phyloP scores from a whole-genome alignment of 768 basidiomycete genomes.

The Mycena capillaripes region DNA sequence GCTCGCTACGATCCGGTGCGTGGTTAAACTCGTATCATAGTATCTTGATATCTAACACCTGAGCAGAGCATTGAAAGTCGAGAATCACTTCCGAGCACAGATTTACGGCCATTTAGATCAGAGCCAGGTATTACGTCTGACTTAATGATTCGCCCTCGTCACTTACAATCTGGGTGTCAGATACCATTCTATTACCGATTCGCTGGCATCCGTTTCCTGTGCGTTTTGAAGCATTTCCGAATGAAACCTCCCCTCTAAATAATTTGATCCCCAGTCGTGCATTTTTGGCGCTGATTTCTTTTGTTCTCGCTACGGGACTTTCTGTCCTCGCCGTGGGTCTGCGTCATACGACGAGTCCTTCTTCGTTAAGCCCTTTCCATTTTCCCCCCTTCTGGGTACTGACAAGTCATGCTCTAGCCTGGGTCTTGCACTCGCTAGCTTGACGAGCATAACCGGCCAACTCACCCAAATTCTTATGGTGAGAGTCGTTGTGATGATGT shows the following conservation, averaged over 20 bases:
- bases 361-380: neutral
- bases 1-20: slow-evolving; percentile 11
- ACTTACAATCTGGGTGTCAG: neutral
- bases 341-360: slow-evolving; percentile 6
- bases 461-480: slow-evolving; percentile 10
- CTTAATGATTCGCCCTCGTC: no score
- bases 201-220: neutral
- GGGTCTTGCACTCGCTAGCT: slow-evolving; percentile 16
- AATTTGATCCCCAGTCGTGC: neutral
- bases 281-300: slow-evolving; percentile 12
- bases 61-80: neutral
- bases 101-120: neutral
- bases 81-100: neutral
- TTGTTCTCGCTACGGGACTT: slow-evolving; percentile 7
- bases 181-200: neutral
- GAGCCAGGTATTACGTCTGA: slow-evolving; percentile 12
- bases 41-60: no score
- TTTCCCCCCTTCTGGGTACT: no score
- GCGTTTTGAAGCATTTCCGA: neutral
- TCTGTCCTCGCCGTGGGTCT: slow-evolving; percentile 14
- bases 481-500: no score
- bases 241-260: neutral
- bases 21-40: no score
- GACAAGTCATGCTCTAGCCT: neutral
- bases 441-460: slow-evolving; percentile 17